Base-by-base conservation (phyloP, 129 eudicot species). In the Helianthus tuberosus region DNA sequence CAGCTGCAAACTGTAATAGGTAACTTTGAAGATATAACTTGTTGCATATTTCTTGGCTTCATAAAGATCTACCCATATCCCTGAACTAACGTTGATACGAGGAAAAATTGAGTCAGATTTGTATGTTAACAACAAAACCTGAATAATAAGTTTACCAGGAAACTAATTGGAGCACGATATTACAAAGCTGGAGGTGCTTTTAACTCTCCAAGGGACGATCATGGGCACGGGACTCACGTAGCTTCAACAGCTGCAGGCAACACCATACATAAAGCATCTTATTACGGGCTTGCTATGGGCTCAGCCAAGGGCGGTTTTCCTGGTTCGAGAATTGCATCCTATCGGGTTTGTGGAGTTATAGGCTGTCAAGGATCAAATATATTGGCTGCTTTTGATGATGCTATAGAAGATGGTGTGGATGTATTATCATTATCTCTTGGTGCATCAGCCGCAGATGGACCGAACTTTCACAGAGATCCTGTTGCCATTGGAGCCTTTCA, bases 401-500 rank as follows among this genome's bases (percentile, higher is more conserved):
- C 98, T 0, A 86, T 93, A 2, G 66, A 71, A 27, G 98, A 93
- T 53, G 96, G 96, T 2, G 96, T 93, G 25, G 95, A 93, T 68
- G 81, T 93, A 4, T 59, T 89, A 64, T 89, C 98, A 0, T 20
- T 93, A 14, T 93, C 98, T 2, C 77, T 93, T 11, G 98, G 96
- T 11, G 20, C 85, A 27, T 61, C 79, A 0, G 77, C 89, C 3
- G 75, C 61, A 2, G 23, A 3, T 0, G 85, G 35, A 23, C 79
- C 83, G 0, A 66, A 84, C 13, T 80, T 93, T 64, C 79, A 75
- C 14, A 64, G 41, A 3, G 98, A 93, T 67, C 84, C 96, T 4
- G 79, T 93, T 10, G 92, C 98, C n/a, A 81, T 93, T 25, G 98
- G 98, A 41, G 83, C 96, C 1, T 93, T 88, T 69, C 98, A 90